These are phyloP conservation scores for Peronospora belbahrii DNA, from an alignment of 352 stramenopile species.

Conservation along the genomic window DNA sequence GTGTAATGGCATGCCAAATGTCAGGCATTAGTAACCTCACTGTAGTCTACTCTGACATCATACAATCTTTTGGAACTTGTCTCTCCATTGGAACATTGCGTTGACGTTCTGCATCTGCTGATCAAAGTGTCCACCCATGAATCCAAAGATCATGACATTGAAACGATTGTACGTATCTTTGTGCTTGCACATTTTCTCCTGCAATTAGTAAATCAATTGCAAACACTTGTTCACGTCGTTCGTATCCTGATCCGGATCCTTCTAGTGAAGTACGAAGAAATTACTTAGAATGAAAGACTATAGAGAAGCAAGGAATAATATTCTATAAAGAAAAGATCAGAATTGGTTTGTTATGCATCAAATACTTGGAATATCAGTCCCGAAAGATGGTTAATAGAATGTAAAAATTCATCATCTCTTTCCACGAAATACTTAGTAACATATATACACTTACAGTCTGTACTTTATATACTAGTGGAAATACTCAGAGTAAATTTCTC, in stretches of 20 bases:
- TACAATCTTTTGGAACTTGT: constrained; percentile 72
- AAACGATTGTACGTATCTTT: constrained; percentile 26
- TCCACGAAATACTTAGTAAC: too few species aligned
- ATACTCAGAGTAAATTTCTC: too few species aligned
- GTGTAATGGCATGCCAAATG: constrained; percentile 53
- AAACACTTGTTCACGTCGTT: constrained; percentile 95
- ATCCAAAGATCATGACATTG: constrained; percentile 88
- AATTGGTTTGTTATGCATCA: too few species aligned
- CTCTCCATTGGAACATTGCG: constrained; percentile 85
- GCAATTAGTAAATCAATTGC: constrained; percentile 37
- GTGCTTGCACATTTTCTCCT: constrained; percentile 25
- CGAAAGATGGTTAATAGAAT: too few species aligned
- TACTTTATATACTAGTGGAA: too few species aligned
- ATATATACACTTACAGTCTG: too few species aligned
- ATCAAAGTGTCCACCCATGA: constrained; percentile 94
- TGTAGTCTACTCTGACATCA: constrained; percentile 88
- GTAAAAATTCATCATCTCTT: too few species aligned
- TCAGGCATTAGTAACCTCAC: constrained; percentile 72
- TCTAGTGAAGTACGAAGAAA: too few species aligned
- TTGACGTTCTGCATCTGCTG: constrained; percentile 96
- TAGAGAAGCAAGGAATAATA: constrained; percentile 86
- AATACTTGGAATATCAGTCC: too few species aligned
- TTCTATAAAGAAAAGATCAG: too few species aligned
- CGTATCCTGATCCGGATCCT: constrained; percentile 83
- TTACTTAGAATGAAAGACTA: too few species aligned